These are phyloP conservation scores for Porpolomopsis calyptriformis DNA, from an alignment of 768 basidiomycete genomes.

Conservation along the genomic window DNA sequence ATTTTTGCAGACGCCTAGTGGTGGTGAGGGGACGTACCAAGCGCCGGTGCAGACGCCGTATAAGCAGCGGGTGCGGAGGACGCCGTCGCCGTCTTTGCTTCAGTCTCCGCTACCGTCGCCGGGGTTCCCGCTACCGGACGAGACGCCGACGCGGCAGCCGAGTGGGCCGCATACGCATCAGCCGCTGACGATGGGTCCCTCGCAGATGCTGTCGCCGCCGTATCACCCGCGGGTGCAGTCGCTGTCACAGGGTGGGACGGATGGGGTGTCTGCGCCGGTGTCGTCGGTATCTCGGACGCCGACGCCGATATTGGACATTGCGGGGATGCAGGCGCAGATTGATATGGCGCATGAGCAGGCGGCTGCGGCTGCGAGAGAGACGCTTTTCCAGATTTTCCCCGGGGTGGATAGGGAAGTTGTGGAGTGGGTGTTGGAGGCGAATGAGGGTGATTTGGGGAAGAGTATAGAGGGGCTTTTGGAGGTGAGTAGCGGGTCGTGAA, in stretches of 20 bases:
- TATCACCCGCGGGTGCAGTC: conserved; percentile 33
- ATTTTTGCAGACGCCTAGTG: conserved; percentile 29
- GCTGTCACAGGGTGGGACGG: conserved; percentile 21
- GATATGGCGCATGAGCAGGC: conserved; percentile 71
- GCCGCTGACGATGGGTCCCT: conserved; percentile 39
- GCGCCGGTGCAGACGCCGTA: conserved; percentile 57
- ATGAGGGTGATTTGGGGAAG: conserved; percentile 77
- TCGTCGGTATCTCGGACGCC: conserved; percentile 54
- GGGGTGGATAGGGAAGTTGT: conserved; percentile 70
- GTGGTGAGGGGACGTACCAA: conserved; percentile 22
- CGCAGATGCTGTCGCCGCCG: conserved; percentile 26
- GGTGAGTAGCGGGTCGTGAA: conserved; percentile 41
- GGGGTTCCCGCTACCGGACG: conserved; percentile 31
- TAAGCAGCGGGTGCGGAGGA: conserved; percentile 55
- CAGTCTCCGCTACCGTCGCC: conserved; percentile 19
- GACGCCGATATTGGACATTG: conserved; percentile 58
- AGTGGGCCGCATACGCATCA: conserved; percentile 37
- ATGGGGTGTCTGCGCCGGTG: conserved; percentile 10
- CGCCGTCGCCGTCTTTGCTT: conserved; percentile 32
- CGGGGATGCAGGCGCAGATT: conserved; percentile 63
- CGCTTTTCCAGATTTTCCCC: conserved; percentile 85
- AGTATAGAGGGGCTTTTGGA: conserved; percentile 82
- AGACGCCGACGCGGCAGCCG: conserved; percentile 37
- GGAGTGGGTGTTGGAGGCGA: conserved; percentile 84
- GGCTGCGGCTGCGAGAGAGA: conserved; percentile 59